phyloP scores from a whole-genome alignment of 495 filamentous ascomycete genomes.

The Pseudoneurospora amorphoporcata region DNA sequence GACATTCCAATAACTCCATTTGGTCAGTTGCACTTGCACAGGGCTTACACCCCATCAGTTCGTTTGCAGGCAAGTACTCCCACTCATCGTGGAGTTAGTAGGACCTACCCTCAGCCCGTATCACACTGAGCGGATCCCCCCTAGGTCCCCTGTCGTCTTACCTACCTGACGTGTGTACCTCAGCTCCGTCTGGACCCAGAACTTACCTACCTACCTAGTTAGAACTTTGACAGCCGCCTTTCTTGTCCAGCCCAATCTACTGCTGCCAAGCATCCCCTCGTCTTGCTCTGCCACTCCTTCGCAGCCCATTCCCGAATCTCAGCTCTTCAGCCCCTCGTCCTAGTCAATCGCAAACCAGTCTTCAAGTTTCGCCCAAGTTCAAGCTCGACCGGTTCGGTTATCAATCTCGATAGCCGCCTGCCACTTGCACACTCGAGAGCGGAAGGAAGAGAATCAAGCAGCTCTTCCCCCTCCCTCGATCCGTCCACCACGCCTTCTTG shows the following conservation, averaged over 20 bases:
- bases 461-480: neutral
- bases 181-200: neutral
- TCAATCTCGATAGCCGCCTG: slow-evolving; percentile 1
- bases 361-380: neutral
- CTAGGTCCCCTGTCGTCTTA: neutral
- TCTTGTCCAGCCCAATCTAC: slow-evolving; percentile 17
- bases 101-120: neutral
- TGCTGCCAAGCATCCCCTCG: slow-evolving; percentile 14
- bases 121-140: neutral
- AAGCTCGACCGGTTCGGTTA: neutral
- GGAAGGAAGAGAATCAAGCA: slow-evolving; percentile 1
- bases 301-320: slow-evolving; percentile 14
- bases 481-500: slow-evolving; percentile 1
- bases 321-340: slow-evolving; percentile 17
- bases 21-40: neutral
- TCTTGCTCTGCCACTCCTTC: slow-evolving; percentile 5
- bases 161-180: neutral
- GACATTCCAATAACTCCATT: neutral
- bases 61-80: neutral
- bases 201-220: too few relatives aligned
- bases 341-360: neutral
- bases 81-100: neutral
- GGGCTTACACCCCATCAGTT: neutral
- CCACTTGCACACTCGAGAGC: slow-evolving; percentile 1
- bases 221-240: neutral